Evolutionary conservation across 176 grass and related monocot genomes (phyloP), one percentile per base, ranked within the genome.

Genomic region (Aegilops longissima): DNA sequence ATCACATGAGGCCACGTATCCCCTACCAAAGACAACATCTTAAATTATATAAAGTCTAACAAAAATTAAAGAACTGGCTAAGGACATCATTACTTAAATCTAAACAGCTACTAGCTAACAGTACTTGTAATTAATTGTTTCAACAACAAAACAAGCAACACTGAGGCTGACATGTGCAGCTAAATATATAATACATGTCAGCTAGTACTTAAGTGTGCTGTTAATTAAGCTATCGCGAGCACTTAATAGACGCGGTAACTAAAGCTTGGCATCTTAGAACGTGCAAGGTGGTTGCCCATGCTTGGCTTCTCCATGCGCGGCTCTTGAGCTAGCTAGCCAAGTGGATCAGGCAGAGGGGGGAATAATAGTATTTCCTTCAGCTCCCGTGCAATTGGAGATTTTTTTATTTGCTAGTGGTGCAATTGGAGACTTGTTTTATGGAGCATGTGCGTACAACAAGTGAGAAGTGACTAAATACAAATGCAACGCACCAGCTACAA

Each of bases 181-280:
- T 54, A 9, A 18, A 51, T 18, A 27, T 74, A 47, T 3, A 87
- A 76, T 81, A 45, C 42, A 17, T 47, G 35, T 70, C 40, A 83
- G n/a, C 21, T 76, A 78, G 76, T 84, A 84, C 45, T 77, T 56
- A 76, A 93, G 35, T 70, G 56, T 12, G 24, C 4, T 34, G 38
- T 51, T 89, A 77, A 89, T 81, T 77, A 89, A 84, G 79, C 40
- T 80, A 82, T 88, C 87, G 70, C 83, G 85, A 69, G 68, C 66
- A 62, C 68, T 91, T 80, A 87, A 81, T 85, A 80, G 81, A 44
- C 77, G 76, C 40, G 56, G 44, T 87, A 89, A 84, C 84, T 92
- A 84, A 89, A 87, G 80, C 56, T 94, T 82, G 72, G 74, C 80
- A 92, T 91, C 87, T 86, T 82, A 89, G 42, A 94, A 94, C 90